phyloP scores from a whole-genome alignment of 768 basidiomycete species.

The Mycena crocata region DNA sequence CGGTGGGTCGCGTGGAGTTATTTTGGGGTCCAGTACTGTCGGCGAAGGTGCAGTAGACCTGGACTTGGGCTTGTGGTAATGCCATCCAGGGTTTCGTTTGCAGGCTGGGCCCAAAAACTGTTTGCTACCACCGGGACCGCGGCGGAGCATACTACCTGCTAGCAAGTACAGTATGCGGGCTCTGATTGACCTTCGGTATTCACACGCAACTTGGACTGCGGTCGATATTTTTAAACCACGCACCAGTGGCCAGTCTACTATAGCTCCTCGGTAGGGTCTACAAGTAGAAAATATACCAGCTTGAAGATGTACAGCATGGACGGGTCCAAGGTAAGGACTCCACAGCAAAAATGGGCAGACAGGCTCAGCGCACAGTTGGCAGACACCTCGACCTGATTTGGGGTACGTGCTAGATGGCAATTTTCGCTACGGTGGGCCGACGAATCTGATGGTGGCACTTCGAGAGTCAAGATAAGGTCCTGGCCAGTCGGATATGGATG shows the following conservation, averaged over 20 bases:
- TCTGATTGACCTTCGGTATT: no score
- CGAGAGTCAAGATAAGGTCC: neutral
- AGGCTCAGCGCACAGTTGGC: neutral
- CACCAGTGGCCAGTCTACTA: neutral
- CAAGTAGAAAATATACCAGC: slow-evolving; percentile 12
- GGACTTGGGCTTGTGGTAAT: no score
- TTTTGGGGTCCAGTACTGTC: no score
- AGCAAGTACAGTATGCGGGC: no score
- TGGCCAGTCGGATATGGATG: no score
- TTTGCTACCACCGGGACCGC: no score
- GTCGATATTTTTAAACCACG: slow-evolving; percentile 10
- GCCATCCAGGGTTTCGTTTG: no score
- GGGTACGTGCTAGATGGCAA: neutral
- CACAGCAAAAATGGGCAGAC: neutral
- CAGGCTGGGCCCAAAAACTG: no score
- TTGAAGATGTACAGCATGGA: neutral
- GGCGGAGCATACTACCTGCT: no score
- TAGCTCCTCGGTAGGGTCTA: slow-evolving; percentile 10
- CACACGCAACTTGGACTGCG: neutral
- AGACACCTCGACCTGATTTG: no score
- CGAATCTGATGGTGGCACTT: slow-evolving; percentile 10
- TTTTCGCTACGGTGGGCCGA: neutral
- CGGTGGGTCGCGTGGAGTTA: neutral
- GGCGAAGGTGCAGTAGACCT: no score
- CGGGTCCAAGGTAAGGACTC: neutral